Percentiles rank a stretch among this genome's conserved stretches.
Evolutionary conservation across 208 protist genomes (phyloP).

Genomic region (Histomonas meleagridis): DNA sequence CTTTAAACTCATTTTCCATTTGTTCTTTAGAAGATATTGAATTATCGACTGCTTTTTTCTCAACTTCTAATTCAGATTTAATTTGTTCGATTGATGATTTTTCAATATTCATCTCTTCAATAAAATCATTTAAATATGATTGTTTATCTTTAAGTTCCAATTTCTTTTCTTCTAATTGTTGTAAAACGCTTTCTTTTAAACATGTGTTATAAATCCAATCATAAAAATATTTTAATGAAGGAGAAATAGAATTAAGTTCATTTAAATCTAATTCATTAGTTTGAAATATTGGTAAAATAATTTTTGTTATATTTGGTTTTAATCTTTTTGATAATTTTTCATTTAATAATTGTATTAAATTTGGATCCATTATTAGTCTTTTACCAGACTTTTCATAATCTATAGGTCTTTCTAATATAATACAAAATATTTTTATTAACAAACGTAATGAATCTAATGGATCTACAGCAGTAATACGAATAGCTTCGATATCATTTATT

Average conservation of each 20-base stretch:
- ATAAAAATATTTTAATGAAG: neutral
- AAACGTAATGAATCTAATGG: neutral
- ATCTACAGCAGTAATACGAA: neutral
- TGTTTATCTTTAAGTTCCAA: neutral
- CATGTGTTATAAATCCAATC: neutral
- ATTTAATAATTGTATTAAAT: neutral
- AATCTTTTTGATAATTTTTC: neutral
- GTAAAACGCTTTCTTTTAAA: too few species aligned
- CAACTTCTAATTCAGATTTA: neutral
- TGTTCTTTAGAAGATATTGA: neutral
- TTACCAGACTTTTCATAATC: neutral
- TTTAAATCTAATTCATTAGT: neutral
- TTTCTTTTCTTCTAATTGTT: too few species aligned
- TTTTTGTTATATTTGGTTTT: neutral
- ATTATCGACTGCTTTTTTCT: neutral
- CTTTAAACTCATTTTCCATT: constrained; percentile 31
- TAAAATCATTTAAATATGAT: neutral
- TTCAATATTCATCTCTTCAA: neutral
- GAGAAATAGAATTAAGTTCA: neutral
- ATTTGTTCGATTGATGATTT: constrained; percentile 11
- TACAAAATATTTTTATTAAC: neutral
- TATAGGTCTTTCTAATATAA: neutral
- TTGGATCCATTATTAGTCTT: constrained; percentile 24
- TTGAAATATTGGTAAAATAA: neutral
- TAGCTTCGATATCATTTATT: constrained; percentile 25